Evolutionary conservation across 2,329 filamentous ascomycete species (phyloP).

Genomic region (Hypoxylon sp.): DNA sequence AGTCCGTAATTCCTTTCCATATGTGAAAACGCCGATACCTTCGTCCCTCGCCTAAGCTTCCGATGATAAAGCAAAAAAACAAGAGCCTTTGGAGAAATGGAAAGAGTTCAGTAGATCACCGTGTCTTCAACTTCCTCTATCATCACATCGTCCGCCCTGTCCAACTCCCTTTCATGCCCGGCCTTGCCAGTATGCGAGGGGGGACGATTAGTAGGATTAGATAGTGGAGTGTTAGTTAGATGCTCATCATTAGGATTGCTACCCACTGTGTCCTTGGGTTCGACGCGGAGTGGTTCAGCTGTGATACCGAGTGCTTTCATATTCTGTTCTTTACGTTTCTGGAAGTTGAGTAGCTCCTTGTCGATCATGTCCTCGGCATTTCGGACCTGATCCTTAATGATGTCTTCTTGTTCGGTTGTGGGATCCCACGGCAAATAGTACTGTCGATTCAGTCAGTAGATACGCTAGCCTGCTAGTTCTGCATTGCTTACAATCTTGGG

Average conservation of each 20-base stretch:
- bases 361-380: conserved; percentile 70
- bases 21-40: conserved; percentile 18
- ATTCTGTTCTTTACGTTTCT: conserved; percentile 55
- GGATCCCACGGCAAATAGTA: conserved; percentile 88
- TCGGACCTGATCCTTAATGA: conserved; percentile 74
- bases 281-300: conserved; percentile 41
- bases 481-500: conserved; percentile 74
- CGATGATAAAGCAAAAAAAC: too few species aligned
- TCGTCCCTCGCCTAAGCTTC: conserved; percentile 6
- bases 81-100: too few species aligned
- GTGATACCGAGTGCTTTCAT: conserved; percentile 50
- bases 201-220: conserved; percentile 51
- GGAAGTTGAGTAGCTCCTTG: conserved; percentile 71
- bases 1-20: conserved; percentile 10
- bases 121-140: conserved; percentile 89
- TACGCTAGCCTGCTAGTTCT: background rate
- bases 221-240: conserved; percentile 48
- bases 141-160: conserved; percentile 79
- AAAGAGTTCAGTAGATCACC: conserved; percentile 84
- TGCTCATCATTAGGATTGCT: conserved; percentile 53
- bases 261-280: conserved; percentile 53
- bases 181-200: conserved; percentile 41
- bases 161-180: conserved; percentile 55
- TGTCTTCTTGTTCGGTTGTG: conserved; percentile 71
- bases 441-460: conserved; percentile 54